phyloP scores from a whole-genome alignment of 2,329 filamentous ascomycete genomes.

The Capronia americana region DNA sequence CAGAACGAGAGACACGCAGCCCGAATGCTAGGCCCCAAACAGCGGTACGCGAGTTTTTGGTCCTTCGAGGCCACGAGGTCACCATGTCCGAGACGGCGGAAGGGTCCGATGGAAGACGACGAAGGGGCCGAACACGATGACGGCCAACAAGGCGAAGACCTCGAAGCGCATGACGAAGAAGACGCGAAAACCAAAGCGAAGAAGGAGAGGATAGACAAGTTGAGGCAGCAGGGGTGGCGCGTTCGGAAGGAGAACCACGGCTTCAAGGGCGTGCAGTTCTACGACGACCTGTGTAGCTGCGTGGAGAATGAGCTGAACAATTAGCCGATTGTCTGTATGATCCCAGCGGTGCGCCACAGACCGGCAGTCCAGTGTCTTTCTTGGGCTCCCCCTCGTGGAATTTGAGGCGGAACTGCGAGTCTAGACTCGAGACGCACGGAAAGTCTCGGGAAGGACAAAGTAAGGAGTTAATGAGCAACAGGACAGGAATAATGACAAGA shows the following conservation, averaged over 20 bases:
- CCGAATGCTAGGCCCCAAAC: conserved; percentile 21
- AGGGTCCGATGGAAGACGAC: neutral
- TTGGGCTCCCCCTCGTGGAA: too few species aligned
- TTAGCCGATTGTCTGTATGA: neutral
- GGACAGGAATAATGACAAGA: too few species aligned
- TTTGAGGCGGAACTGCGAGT: neutral
- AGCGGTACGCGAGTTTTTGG: conserved; percentile 35
- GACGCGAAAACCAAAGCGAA: conserved; percentile 1
- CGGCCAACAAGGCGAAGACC: neutral
- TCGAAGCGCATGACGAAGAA: neutral
- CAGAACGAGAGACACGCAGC: conserved; percentile 25
- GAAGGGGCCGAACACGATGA: neutral
- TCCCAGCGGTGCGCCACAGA: neutral
- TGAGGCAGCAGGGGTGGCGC: conserved; percentile 32
- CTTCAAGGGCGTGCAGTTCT: conserved; percentile 37
- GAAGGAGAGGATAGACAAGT: conserved; percentile 33
- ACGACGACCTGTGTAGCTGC: conserved; percentile 31
- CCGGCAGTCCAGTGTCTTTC: too few species aligned
- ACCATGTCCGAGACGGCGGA: neutral
- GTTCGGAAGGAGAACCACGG: conserved; percentile 38
- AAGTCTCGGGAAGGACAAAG: too few species aligned
- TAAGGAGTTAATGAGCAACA: too few species aligned
- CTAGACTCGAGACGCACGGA: too few species aligned
- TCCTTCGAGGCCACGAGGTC: conserved; percentile 14
- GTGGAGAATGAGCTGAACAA: conserved; percentile 29